Percentiles rank a stretch among this genome's conserved stretches.
Conservation (phyloP, 2,329 filamentous ascomycete genomes). For the Pyricularia sp. region DNA sequence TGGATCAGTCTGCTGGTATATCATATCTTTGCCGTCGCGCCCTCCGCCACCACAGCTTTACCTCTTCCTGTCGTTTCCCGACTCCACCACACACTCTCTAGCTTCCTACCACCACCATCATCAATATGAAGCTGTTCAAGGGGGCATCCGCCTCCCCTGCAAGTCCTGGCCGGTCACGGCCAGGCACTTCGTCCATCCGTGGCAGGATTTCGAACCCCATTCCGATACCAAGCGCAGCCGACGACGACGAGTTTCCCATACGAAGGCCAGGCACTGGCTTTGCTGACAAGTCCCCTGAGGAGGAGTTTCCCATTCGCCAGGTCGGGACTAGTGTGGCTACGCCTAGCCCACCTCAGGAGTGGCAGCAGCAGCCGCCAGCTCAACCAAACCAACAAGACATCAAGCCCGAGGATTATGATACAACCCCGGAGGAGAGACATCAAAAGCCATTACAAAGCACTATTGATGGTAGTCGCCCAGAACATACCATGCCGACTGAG, state of each 20-base stretch:
- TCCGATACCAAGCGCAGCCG: slow-evolving; percentile 36
- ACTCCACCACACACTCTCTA: slow-evolving; percentile 13
- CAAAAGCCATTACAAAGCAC: neutral
- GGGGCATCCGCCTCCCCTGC: slow-evolving; percentile 24
- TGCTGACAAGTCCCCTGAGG: slow-evolving; percentile 21
- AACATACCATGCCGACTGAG: neutral
- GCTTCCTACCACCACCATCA: neutral
- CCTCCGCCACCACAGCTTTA: neutral
- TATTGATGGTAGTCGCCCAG: neutral
- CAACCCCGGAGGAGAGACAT: neutral
- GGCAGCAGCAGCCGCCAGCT: neutral
- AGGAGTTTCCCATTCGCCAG: slow-evolving; percentile 16
- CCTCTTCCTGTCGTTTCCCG: neutral
- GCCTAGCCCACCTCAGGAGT: slow-evolving; percentile 17
- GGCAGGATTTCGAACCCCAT: slow-evolving; percentile 55
- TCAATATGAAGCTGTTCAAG: slow-evolving; percentile 37
- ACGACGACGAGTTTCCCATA: slow-evolving; percentile 46
- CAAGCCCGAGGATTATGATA: neutral
- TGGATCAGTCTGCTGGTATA: neutral
- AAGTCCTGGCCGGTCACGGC: slow-evolving; percentile 24
- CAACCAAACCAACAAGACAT: neutral
- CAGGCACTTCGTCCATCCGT: slow-evolving; percentile 38
- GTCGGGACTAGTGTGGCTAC: slow-evolving; percentile 23
- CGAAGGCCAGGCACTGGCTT: slow-evolving; percentile 29
- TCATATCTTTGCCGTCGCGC: neutral